phyloP scores from a whole-genome alignment of 2,329 filamentous ascomycete species.

The Alternaria angustiovoidea region DNA sequence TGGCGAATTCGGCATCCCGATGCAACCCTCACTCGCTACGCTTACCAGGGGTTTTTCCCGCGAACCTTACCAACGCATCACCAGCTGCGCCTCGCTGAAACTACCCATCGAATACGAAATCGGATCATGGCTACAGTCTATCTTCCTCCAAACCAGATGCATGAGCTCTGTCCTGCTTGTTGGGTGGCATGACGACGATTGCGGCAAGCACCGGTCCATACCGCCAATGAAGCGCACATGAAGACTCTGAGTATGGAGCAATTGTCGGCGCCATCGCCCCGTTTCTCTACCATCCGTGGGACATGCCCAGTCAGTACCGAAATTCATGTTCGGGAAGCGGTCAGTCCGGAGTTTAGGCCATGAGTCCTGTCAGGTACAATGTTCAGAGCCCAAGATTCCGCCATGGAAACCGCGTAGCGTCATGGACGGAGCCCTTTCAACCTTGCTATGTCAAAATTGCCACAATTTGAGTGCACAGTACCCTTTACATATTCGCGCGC shows the following conservation, averaged over 20 bases:
- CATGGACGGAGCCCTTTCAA: not conserved
- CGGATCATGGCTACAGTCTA: conserved; percentile 16
- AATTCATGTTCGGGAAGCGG: conserved; percentile 16
- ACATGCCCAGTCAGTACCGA: conserved; percentile 19
- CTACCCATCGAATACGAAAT: conserved; percentile 17
- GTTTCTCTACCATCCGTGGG: conserved; percentile 12
- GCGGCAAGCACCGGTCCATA: conserved; percentile 14
- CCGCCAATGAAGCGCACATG: conserved; percentile 15
- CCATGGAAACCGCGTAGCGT: not conserved
- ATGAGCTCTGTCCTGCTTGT: conserved; percentile 14
- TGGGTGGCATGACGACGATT: conserved; percentile 25
- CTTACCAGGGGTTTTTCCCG: conserved; percentile 15
- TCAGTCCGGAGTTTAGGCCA: conserved; percentile 19
- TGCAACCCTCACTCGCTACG: conserved; percentile 27
- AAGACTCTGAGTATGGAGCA: conserved; percentile 10
- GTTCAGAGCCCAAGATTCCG: conserved; percentile 1
- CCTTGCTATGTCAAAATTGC: conserved; percentile 5
- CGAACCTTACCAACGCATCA: conserved; percentile 16
- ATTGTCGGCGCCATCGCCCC: conserved; percentile 23
- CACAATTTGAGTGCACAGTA: conserved; percentile 3
- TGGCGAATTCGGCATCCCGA: conserved; percentile 24
- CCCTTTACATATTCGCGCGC: conserved; percentile 9
- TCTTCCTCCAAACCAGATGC: conserved; percentile 13
- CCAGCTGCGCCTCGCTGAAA: conserved; percentile 23
- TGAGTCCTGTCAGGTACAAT: conserved; percentile 7